Base-by-base conservation (phyloP, 345 rosid species). In the Mallotus nudiflorus region DNA sequence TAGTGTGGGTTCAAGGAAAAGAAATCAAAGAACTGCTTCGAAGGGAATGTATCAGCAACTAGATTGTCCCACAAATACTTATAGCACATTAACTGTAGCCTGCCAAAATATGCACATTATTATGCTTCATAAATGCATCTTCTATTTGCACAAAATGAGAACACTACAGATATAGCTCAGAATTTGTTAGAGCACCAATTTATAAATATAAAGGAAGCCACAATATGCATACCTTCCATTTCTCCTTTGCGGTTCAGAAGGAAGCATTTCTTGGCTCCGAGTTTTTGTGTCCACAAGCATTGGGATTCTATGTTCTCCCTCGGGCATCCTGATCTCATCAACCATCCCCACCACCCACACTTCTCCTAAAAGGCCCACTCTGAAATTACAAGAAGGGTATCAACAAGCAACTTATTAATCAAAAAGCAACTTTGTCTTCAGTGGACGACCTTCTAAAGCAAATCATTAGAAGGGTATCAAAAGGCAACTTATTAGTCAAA, bases 11-110 rank as follows among this genome's bases (percentile, higher is more conserved):
- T 66, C 82, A 92, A 72, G 27, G 89, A 83, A 79, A 87, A 92
- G 78, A 72, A 87, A 61, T 83, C 67, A 27, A 80, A 89, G 62
- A 92, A 92, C 42, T 72, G 53, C 49, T 49, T 31, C 4, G 77
- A 50, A 0, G 91, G 90, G 62, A 92, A 92, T 45, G 73, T 77
- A 70, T 65, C 78, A 37, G 78, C 74, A 35, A 83, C 91, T 66
- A 85, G 55, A 59, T 78, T 81, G 71, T 93, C 98, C 93, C 95
- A 93, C 77, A 93, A 68, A 67, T 78, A 71, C 82, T 90, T 93
- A 86, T 93, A 93, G 72, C 90, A 85, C 98, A 90, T 90, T 45
- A 93, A 73, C 46, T 92, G 96, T 67, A 93, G 75, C 82, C 98
- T 93, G 81, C 48, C 39, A 78, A 60, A 40, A 45, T 39, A 42